Evolutionary conservation across 768 basidiomycete species (phyloP).

Genomic region (Russula virescens): DNA sequence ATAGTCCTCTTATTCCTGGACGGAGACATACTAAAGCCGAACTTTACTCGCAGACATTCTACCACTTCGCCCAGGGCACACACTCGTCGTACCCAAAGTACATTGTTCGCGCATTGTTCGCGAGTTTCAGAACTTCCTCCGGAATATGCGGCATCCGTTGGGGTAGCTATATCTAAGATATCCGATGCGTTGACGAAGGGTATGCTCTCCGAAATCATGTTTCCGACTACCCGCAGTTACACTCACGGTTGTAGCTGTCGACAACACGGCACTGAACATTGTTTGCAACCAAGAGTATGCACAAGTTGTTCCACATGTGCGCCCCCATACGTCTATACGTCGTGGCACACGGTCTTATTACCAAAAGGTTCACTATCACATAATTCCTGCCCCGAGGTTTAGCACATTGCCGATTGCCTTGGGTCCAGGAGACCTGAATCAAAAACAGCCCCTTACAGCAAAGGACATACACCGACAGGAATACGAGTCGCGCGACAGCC

Average conservation of each 20-base stretch:
- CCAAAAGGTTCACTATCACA: constrained; percentile 65
- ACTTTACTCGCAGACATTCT: constrained; percentile 48
- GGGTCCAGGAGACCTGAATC: constrained; percentile 16
- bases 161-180: constrained; percentile 55
- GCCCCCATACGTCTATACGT: constrained; percentile 22
- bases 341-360: not conserved
- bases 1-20: not conserved
- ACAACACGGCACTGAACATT: constrained; percentile 65
- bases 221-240: not conserved
- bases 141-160: constrained; percentile 53
- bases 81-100: constrained; percentile 62
- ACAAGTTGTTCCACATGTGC: constrained; percentile 71
- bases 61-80: constrained; percentile 61
- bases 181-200: constrained; percentile 60
- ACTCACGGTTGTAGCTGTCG: constrained; percentile 39
- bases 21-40: not conserved
- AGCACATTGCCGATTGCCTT: constrained; percentile 21
- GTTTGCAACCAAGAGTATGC: constrained; percentile 82
- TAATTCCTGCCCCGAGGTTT: constrained; percentile 63
- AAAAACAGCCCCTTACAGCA: constrained; percentile 34
- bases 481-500: constrained; percentile 48
- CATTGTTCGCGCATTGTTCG: too few species aligned
- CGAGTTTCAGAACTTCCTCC: constrained; percentile 60
- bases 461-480: constrained; percentile 57
- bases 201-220: constrained; percentile 27